Percentiles rank a stretch among this genome's conserved stretches.
Conservation (phyloP, 768 basidiomycete genomes). For the Pleurotus tuoliensis region DNA sequence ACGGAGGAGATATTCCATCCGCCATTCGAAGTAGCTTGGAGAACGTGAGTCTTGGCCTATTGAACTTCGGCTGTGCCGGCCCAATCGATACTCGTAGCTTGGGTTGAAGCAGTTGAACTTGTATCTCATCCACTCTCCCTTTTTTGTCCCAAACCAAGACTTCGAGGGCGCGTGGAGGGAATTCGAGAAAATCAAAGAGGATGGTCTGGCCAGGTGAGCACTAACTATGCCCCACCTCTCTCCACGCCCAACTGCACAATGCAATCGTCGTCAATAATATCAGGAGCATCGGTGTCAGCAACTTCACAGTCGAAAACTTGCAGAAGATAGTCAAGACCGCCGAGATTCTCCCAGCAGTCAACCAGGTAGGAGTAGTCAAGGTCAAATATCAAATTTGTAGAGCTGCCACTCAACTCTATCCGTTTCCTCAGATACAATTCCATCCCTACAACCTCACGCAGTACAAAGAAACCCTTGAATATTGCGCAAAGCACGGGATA, state of each 20-base stretch:
- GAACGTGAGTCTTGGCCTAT: slow-evolving; percentile 34
- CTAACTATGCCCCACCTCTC: background rate
- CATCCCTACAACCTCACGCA: slow-evolving; percentile 56
- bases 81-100: slow-evolving; percentile 35
- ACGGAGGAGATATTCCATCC: slow-evolving; percentile 31
- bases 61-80: background rate
- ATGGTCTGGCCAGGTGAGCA: slow-evolving; percentile 37
- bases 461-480: slow-evolving; percentile 45
- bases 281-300: slow-evolving; percentile 74
- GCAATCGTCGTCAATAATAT: background rate
- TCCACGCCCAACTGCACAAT: slow-evolving; percentile 9
- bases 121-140: slow-evolving; percentile 64
- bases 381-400: background rate
- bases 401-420: background rate
- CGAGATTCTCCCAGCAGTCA: slow-evolving; percentile 59
- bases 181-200: slow-evolving; percentile 32
- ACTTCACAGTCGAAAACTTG: slow-evolving; percentile 53
- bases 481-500: slow-evolving; percentile 44
- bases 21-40: slow-evolving; percentile 44
- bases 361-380: slow-evolving; percentile 46
- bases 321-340: slow-evolving; percentile 47
- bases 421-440: slow-evolving; percentile 36
- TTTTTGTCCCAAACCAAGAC: background rate
- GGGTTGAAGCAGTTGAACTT: slow-evolving; percentile 59
- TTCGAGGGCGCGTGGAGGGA: slow-evolving; percentile 32